Percentiles rank a stretch among this genome's conserved stretches.
Conservation (phyloP, 1,284 basidiomycete genomes). For the Veloboletus limbatus region DNA sequence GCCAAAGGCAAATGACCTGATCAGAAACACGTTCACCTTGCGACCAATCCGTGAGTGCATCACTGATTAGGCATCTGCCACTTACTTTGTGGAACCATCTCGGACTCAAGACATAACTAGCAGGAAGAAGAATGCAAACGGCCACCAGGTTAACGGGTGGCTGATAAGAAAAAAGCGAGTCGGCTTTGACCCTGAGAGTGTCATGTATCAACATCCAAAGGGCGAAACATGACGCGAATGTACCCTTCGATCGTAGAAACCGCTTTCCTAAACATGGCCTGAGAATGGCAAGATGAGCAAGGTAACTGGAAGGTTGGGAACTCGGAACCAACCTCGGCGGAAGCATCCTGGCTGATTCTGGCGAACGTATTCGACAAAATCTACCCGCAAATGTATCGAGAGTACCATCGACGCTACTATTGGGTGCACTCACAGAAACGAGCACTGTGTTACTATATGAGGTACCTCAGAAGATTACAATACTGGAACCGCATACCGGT, state of each 20-base stretch:
- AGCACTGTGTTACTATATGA: conserved; percentile 48
- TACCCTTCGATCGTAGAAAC: conserved; percentile 89
- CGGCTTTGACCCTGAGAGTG: conserved; percentile 68
- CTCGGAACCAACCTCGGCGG: conserved; percentile 66
- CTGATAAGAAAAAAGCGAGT: conserved; percentile 91
- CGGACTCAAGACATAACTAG: conserved; percentile 73
- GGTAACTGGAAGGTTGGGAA: background rate
- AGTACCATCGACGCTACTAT: background rate
- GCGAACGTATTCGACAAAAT: conserved; percentile 94
- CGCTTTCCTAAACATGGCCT: conserved; percentile 92
- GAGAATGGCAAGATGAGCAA: conserved; percentile 1
- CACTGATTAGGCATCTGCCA: background rate
- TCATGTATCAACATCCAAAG: conserved; percentile 24
- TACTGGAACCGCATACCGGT: conserved; percentile 51
- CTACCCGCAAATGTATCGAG: conserved; percentile 39
- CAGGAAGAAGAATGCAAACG: conserved; percentile 77
- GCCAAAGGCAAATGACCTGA: conserved; percentile 45
- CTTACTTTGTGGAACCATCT: conserved; percentile 83
- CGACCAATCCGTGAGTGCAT: conserved; percentile 11
- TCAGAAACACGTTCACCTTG: conserved; percentile 85
- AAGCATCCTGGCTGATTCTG: conserved; percentile 87
- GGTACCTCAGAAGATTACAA: conserved; percentile 4
- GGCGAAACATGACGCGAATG: conserved; percentile 5
- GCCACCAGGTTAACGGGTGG: conserved; percentile 87
- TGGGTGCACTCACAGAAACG: conserved; percentile 61